Percentiles rank a stretch among this genome's conserved stretches.
Evolutionary conservation across 805 yeast genomes (phyloP).

Genomic region (Starmerella tilneyi): DNA sequence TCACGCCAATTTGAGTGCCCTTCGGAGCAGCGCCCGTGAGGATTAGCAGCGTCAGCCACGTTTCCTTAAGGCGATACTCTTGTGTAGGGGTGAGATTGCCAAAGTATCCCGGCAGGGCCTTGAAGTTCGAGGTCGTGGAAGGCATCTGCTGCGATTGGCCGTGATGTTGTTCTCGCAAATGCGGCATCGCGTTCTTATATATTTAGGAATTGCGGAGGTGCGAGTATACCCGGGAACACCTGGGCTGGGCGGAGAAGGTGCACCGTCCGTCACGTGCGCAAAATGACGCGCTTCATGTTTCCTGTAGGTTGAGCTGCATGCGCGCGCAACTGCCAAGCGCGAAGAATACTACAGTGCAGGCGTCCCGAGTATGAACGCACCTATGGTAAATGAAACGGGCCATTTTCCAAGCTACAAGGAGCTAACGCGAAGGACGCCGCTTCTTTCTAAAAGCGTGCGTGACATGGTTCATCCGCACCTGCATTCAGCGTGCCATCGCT

Average conservation of each 20-base stretch:
- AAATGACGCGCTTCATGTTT: too few species aligned
- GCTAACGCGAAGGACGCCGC: too few species aligned
- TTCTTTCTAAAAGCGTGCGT: too few species aligned
- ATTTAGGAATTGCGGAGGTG: neutral
- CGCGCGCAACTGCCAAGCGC: neutral
- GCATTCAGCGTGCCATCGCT: too few species aligned
- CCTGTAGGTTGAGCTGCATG: too few species aligned
- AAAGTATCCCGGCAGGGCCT: conserved; percentile 29
- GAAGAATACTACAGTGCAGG: too few species aligned
- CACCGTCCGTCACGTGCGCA: neutral
- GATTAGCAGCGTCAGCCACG: conserved; percentile 31
- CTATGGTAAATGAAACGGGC: too few species aligned
- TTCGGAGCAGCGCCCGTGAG: conserved; percentile 27
- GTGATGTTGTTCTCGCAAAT: neutral
- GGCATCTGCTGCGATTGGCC: neutral
- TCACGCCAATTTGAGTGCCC: conserved; percentile 23
- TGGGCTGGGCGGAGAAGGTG: conserved; percentile 3
- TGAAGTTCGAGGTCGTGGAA: neutral
- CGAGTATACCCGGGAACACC: neutral
- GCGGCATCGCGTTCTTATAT: conserved; percentile 6
- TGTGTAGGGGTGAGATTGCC: conserved; percentile 33
- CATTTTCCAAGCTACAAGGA: too few species aligned
- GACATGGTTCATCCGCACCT: too few species aligned
- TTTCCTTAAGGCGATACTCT: conserved; percentile 33
- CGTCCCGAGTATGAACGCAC: too few species aligned